Evolutionary conservation across 2,329 filamentous ascomycete species (phyloP), one percentile per base, ranked within the genome.

Genomic region (Blastomyces percursus): DNA sequence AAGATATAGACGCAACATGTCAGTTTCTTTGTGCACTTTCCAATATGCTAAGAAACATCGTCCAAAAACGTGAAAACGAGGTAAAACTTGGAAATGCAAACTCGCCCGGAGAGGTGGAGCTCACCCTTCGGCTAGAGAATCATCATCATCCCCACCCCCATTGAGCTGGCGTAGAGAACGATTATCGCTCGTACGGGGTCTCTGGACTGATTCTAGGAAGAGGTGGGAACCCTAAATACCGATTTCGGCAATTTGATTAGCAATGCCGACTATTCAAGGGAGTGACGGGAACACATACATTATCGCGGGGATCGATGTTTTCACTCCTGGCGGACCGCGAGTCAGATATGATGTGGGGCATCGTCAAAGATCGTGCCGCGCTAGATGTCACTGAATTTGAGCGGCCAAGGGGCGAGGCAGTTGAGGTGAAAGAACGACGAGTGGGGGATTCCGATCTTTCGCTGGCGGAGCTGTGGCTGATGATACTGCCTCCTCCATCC

Each of bases 401-500:
- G 51, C 73, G 68, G 21, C 67, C 70, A 59, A 76, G 70, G 5
- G 74, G 74, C 32, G 73, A 76, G n/a, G 70, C 68, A 56, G 69
- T 70, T 2, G 74, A 75, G 48, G 74, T 71, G 63, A 70, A 69
- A 2, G 74, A 76, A 56, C 70, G 73, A 44, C 73, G 70, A 3
- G 74, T 73, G 5, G 69, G 70, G 6, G 73, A 72, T 56, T 72
- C 73, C 1, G 74, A 75, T 38, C 69, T 71, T 46, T 76, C 75
- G 55, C 73, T 73, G 48, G 71, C 73, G 8, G 75, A 76, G 64
- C 76, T 75, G 19, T 70, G 71, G 61, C 75, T 76, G 6, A 67
- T 67, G 55, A 76, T 60, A 61, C 73, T 76, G 1, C 68, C 68
- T 32, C 69, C 64, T n/a, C 72, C 67, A 52, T 73, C 73, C 9